Percentiles rank a stretch among this genome's conserved stretches.
phyloP scores from a whole-genome alignment of 306 rosid species.

The Cucurbita pepo region DNA sequence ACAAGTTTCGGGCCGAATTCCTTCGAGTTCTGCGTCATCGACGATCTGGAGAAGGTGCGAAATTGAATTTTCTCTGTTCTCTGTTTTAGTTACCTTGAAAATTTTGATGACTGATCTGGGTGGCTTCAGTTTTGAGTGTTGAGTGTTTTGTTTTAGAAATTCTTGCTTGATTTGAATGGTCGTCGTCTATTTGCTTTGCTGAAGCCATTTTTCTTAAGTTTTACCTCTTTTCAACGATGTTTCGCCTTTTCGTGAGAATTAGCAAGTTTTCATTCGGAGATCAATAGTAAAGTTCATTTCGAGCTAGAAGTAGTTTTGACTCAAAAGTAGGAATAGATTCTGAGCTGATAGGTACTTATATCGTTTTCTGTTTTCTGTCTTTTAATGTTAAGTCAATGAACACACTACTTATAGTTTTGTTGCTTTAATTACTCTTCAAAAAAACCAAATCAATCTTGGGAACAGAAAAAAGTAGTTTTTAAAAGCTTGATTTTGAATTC shows the following conservation, averaged over 20 bases:
- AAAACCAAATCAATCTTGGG: no score
- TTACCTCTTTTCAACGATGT: background rate
- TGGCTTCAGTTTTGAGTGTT: background rate
- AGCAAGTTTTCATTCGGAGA: background rate
- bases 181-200: background rate
- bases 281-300: background rate
- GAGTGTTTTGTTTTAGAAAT: background rate
- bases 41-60: slow-evolving; percentile 31
- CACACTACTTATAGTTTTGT: no score
- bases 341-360: no score
- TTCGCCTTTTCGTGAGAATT: background rate
- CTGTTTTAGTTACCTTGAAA: background rate
- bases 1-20: slow-evolving; percentile 41
- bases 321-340: no score
- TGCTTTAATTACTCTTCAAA: no score
- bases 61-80: background rate
- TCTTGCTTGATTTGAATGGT: background rate
- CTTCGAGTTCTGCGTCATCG: slow-evolving; percentile 30
- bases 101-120: background rate
- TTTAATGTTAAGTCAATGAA: no score
- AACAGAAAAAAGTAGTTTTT: no score
- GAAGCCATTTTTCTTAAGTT: background rate
- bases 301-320: no score
- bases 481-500: no score
- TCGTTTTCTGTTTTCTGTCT: no score